These are phyloP conservation scores for Zizania palustris DNA, from an alignment of 202 grass and related monocot genomes.

Conservation along the genomic window DNA sequence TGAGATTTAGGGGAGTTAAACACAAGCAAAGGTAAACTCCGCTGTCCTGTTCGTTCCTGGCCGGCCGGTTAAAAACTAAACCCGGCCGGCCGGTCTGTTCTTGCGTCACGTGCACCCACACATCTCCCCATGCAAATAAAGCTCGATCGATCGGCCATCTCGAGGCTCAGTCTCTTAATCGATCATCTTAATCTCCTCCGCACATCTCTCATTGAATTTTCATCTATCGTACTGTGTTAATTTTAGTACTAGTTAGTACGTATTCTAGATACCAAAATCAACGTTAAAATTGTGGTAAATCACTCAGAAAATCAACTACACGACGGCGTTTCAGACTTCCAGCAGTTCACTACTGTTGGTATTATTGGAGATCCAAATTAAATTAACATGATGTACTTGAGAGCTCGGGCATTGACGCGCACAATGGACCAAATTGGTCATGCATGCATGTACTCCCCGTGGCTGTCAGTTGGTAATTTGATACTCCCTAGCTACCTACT, in stretches of 20 bases:
- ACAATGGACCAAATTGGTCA: slow-evolving; percentile 25
- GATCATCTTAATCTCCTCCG: slow-evolving; percentile 36
- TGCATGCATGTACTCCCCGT: slow-evolving; percentile 25
- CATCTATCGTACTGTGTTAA: no score
- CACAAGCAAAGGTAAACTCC: slow-evolving; percentile 46
- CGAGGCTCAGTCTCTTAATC: not conserved
- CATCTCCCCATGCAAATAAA: slow-evolving; percentile 26
- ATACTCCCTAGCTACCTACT: slow-evolving; percentile 34
- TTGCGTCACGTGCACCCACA: slow-evolving; percentile 46
- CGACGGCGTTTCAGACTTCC: not conserved
- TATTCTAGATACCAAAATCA: no score
- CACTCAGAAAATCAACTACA: not conserved
- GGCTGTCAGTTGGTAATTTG: slow-evolving; percentile 5
- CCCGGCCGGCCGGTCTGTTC: slow-evolving; percentile 18
- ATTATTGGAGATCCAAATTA: slow-evolving; percentile 26
- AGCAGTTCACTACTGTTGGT: not conserved
- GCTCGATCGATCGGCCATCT: slow-evolving; percentile 9
- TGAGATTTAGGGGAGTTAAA: slow-evolving; percentile 43
- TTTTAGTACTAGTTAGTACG: no score
- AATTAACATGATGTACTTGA: slow-evolving; percentile 25
- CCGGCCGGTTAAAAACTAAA: not conserved
- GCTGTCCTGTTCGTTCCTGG: slow-evolving; percentile 29
- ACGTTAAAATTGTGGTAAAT: no score
- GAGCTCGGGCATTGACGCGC: not conserved
- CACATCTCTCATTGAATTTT: no score